Base-by-base conservation (phyloP, 305 asterid species). In the Striga hermonthica region DNA sequence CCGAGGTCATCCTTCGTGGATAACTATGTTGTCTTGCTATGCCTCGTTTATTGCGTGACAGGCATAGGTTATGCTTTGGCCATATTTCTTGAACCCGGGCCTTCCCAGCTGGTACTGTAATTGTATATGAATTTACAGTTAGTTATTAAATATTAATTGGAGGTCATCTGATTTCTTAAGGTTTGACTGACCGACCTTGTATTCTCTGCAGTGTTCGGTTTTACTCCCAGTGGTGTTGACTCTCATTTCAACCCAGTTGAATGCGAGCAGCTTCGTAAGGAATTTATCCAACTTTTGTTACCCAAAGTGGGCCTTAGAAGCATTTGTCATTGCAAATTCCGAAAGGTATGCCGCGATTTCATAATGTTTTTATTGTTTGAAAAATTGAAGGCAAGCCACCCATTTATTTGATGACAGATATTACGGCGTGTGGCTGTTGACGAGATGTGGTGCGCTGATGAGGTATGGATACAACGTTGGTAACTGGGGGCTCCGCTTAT, bases 241-340 rank as follows among this genome's bases (percentile, higher is more conserved):
- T 60, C 96, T 92, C 70, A 77, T 92, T 63, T 78, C 97, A 1
- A 86, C 95, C 57, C 95, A 83, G 78, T 15, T 75, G 50, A 75
- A 70, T 2, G 81, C 68, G 14, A 80, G 79, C 74, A 69, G 62
- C 61, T 57, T 83, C 15, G 79, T 92, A 72, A 84, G 66, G 74
- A 64, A 62, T 65, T 28, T 92, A 34, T 86, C 80, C 0, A 78
- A 82, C 76, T 80, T 86, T 38, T 83, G 95, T 71, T 92, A 86
- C 70, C 88, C 98, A 4, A 87, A 83, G 82, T 92, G 98, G 98
- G 97, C 98, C 8, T 80, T 92, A n/a, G 97, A 92, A 77, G 97
- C 96, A 22, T 89, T 92, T 58, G 94, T 92, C 12, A 83, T 89
- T 5, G 88, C 89, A 68, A 92, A 92, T 66, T 81, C 98, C 15